phyloP scores from a whole-genome alignment of 176 grass and related monocot species.

The Typha latifolia region DNA sequence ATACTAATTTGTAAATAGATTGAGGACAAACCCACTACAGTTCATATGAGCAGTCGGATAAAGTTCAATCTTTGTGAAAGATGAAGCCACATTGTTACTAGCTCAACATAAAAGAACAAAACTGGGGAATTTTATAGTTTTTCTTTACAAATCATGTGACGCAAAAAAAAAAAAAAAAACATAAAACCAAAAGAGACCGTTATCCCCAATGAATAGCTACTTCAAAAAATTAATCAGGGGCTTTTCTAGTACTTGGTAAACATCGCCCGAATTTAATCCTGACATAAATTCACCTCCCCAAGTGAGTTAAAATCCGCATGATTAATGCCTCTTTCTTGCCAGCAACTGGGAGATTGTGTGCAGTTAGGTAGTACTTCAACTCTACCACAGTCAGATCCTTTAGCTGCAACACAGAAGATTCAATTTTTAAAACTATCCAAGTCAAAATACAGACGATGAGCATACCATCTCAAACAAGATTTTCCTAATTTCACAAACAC shows the following conservation, averaged over 20 bases:
- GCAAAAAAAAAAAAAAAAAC: background rate
- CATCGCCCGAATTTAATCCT: background rate
- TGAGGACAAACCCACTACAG: too few species aligned
- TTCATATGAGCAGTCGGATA: too few species aligned
- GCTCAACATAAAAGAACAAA: too few species aligned
- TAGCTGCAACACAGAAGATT: constrained; percentile 43
- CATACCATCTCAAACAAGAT: background rate
- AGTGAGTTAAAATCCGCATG: constrained; percentile 72
- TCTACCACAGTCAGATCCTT: constrained; percentile 61
- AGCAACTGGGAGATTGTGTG: constrained; percentile 51
- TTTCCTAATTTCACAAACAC: background rate
- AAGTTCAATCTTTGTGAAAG: too few species aligned
- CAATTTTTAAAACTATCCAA: too few species aligned
- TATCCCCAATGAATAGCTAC: background rate
- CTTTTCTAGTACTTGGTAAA: background rate
- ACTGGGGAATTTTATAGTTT: background rate
- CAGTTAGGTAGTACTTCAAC: constrained; percentile 68
- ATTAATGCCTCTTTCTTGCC: constrained; percentile 83
- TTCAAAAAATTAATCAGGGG: background rate
- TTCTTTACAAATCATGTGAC: background rate
- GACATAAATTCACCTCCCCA: constrained; percentile 49
- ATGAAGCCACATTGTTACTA: too few species aligned
- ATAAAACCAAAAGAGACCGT: background rate
- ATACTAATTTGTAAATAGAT: too few species aligned
- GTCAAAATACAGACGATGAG: background rate